Evolutionary conservation across 345 rosid species (phyloP), one percentile per base, ranked within the genome.

Genomic region (Salix purpurea): DNA sequence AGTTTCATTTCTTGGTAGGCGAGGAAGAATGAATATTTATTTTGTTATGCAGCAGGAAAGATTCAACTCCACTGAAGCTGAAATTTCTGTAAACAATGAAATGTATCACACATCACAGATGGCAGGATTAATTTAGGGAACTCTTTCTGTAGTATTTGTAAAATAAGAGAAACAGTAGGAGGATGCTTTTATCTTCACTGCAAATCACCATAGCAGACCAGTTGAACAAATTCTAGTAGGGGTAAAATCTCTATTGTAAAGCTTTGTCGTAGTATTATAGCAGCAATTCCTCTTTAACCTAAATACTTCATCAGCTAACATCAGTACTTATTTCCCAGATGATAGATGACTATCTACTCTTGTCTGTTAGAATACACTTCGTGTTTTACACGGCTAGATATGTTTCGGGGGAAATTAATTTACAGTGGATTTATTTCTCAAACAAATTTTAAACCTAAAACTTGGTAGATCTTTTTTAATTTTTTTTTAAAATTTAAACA

Each of bases 1-100:
- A 39, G 11, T 30, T 50, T 39, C 5, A 67, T 46, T 56, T 52
- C 40, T 56, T 56, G n/a, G 69, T 62, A 46, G 81, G 70, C 15
- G 46, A 69, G 76, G 67, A 56, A 21, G 73, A 58, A 75, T 69
- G 24, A 16, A 67, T 21, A 40, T 42, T 8, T 36, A 8, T 36
- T 30, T 65, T 64, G 42, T 70, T 24, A 10, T 34, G 70, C 69
- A 61, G 70, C 64, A n/a, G 61, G 67, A 68, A 34, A 40, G 46
- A 42, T 10, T 42, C 14, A 11, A 28, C 67, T 24, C 60, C 56
- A 40, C 30, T 3, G 71, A 70, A 76, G 82, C 65, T 24, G 66
- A 71, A 72, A 23, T 34, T 28, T 81, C 26, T 84, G 78, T 81
- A 78, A 76, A 78, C 71, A 74, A 40, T 66, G 76, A 81, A 76